These are phyloP conservation scores for Colletotrichum sp. DNA, from an alignment of 2,329 filamentous ascomycete species.

Conservation along the genomic window DNA sequence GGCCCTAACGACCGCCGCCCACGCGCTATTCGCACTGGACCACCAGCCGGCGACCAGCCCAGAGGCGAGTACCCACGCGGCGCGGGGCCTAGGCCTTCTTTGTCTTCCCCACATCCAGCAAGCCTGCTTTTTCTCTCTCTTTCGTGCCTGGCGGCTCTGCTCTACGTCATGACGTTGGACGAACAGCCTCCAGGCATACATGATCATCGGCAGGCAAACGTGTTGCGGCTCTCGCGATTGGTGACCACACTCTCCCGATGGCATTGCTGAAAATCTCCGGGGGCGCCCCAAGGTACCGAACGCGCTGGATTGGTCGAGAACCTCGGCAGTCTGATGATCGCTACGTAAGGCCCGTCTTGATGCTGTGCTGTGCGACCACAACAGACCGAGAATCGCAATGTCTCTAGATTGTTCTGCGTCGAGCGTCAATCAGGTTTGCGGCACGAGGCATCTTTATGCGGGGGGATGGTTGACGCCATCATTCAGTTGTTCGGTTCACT, in stretches of 20 bases:
- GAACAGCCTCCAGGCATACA: background rate
- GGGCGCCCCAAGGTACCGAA: background rate
- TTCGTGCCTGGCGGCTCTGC: background rate
- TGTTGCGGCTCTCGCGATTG: background rate
- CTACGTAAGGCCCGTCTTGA: background rate
- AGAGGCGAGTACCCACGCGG: background rate
- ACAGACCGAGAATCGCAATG: background rate
- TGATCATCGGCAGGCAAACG: background rate
- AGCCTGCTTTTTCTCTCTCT: background rate
- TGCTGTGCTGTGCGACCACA: background rate
- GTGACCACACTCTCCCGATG: background rate
- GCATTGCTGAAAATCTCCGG: background rate
- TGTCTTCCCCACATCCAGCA: background rate
- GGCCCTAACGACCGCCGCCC: background rate
- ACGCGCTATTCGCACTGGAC: background rate
- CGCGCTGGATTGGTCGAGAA: background rate
- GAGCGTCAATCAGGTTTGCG: background rate
- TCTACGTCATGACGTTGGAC: background rate
- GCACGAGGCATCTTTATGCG: background rate
- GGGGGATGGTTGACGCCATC: background rate
- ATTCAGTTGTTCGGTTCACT: background rate
- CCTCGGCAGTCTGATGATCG: background rate
- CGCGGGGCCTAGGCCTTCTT: background rate
- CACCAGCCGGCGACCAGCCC: background rate
- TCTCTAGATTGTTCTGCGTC: background rate